A percentile compares a stretch with the other conserved stretches of the same genome.
Evolutionary conservation across 176 grass and related monocot genomes (phyloP).

Genomic region (Lolium multiflorum): DNA sequence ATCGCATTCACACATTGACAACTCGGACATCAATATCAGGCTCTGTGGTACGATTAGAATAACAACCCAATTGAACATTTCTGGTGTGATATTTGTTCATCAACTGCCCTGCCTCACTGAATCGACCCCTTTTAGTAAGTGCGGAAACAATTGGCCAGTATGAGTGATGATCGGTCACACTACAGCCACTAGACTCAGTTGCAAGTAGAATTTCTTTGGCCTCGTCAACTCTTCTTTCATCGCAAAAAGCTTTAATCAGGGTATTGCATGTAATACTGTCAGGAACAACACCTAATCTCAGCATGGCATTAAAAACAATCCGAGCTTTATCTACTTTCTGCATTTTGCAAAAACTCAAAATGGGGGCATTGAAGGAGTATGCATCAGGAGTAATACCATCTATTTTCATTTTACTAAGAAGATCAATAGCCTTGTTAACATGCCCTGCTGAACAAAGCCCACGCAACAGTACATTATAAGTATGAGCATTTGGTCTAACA

Average conservation of each 20-base stretch:
- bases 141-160: constrained; percentile 47
- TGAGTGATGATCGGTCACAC: constrained; percentile 35
- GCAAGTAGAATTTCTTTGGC: constrained; percentile 64
- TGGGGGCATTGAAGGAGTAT: constrained; percentile 76
- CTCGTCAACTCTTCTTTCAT: constrained; percentile 64
- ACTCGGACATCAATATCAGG: constrained; percentile 21
- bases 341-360: constrained; percentile 72
- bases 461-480: constrained; percentile 75
- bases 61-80: constrained; percentile 29
- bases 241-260: constrained; percentile 76
- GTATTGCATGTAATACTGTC: constrained; percentile 62
- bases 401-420: constrained; percentile 75
- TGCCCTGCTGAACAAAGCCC: constrained; percentile 65
- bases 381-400: constrained; percentile 67
- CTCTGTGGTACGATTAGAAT: not conserved
- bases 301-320: constrained; percentile 65
- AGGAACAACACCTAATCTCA: constrained; percentile 60
- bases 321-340: constrained; percentile 56
- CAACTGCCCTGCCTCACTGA: constrained; percentile 52
- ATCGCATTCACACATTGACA: constrained; percentile 44
- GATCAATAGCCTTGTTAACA: constrained; percentile 57
- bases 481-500: constrained; percentile 62
- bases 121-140: constrained; percentile 56
- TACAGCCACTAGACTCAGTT: constrained; percentile 48
- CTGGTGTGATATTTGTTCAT: constrained; percentile 50